Percentiles rank a stretch among this genome's conserved stretches.
These are phyloP conservation scores for Hyphopichia burtonii DNA, from an alignment of 1,139 yeast species.

Conservation along the genomic window DNA sequence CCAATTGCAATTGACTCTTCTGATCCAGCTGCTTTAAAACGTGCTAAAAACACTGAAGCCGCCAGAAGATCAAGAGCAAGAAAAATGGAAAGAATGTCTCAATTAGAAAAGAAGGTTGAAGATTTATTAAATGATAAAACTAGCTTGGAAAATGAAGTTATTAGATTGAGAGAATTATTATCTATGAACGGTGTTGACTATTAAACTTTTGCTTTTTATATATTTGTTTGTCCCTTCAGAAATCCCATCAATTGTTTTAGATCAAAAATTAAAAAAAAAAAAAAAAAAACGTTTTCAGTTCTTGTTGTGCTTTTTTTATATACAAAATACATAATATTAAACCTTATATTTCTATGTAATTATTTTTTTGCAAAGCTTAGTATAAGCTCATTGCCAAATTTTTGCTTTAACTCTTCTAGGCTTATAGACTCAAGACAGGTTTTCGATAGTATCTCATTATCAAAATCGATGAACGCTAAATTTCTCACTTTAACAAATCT, in stretches of 20 bases:
- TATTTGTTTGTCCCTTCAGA: background rate
- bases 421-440: conserved; percentile 17
- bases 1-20: conserved; percentile 60
- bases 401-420: conserved; percentile 7
- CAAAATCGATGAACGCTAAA: conserved; percentile 82
- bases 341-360: too few relatives aligned
- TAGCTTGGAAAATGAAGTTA: conserved; percentile 57
- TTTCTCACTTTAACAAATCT: conserved; percentile 66
- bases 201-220: conserved; percentile 9
- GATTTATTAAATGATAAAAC: conserved; percentile 55
- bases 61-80: conserved; percentile 95
- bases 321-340: background rate
- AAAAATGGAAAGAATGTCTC: conserved; percentile 83
- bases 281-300: too few relatives aligned
- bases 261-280: too few relatives aligned
- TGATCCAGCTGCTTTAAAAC: conserved; percentile 72
- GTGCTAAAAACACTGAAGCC: conserved; percentile 96
- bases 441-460: conserved; percentile 38
- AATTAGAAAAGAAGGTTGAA: conserved; percentile 77
- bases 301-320: background rate
- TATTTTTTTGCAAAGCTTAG: conserved; percentile 39
- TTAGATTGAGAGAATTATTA: conserved; percentile 52
- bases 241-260: background rate
- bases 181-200: conserved; percentile 21
- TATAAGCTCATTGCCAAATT: conserved; percentile 23